Evolutionary conservation across 2,329 filamentous ascomycete species (phyloP), one percentile per base, ranked within the genome.

Genomic region (Aspergillus fijiensis): DNA sequence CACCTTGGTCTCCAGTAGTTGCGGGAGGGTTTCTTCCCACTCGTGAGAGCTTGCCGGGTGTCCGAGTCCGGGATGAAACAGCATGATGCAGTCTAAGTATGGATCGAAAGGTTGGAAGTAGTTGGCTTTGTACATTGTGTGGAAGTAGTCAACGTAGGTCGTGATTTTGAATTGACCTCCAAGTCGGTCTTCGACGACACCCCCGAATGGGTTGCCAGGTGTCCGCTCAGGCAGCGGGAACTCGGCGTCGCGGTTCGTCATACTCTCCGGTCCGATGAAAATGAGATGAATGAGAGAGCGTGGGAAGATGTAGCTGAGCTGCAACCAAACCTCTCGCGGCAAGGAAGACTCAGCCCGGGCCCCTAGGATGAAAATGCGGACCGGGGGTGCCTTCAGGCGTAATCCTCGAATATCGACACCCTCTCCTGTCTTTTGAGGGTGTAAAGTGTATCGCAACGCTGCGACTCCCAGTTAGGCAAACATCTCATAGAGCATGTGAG

Each of bases 111-210:
- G 95, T 60, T 90, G 87, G 79, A 98, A 99, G 73, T 93, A 85
- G 51, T 92, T 89, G 0, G 94, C 90, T 74, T 92, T 87, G 79
- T 99, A 94, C 68, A 99, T 86, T 2, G 91, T 98, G 77, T 99
- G 94, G 80, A 96, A 99, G 80, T 99, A 97, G 69, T 99, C 95
- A 55, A 98, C 94, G 71, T 93, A 96, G 0, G 96, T 99, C 75
- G 89, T 95, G 71, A 99, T 96, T 81, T 99, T 99, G 86, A 98
- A 87, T 66, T 89, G 89, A 58, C 89, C 87, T 72, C 89, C 91
- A 9, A 99, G 84, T 55, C 94, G 87, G 75, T 96, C 94, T 78
- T 99, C 96, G 14, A 97, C 86, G 55, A 99, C 84, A n/a, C 91
- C 91, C 48, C 95, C 95, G 68, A 93, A 99, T 0, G 95, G 95